A percentile compares a stretch with the other conserved stretches of the same genome.
These are phyloP conservation scores for Naganishia antarctica DNA, from an alignment of 768 basidiomycete genomes.

Conservation along the genomic window DNA sequence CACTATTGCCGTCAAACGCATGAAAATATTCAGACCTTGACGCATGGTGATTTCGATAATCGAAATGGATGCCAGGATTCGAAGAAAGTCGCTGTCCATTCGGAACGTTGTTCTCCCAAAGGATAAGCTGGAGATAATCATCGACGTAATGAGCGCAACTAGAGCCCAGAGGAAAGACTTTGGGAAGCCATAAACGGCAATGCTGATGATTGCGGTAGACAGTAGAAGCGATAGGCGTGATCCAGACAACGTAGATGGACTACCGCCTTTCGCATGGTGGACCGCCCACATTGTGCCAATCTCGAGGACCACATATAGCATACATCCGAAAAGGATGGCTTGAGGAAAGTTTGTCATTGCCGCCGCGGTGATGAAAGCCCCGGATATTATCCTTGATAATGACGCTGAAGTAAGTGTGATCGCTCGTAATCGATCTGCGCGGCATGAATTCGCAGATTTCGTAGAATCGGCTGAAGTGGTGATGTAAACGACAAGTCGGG, in stretches of 20 bases:
- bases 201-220: neutral
- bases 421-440: conserved; percentile 27
- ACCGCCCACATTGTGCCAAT: conserved; percentile 3
- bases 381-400: conserved; percentile 74
- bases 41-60: neutral
- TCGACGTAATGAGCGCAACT: neutral
- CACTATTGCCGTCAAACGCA: neutral
- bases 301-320: conserved; percentile 48
- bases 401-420: conserved; percentile 60
- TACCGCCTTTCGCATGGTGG: too few species aligned
- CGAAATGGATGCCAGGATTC: neutral
- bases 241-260: neutral
- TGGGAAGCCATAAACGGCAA: neutral
- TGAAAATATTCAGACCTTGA: neutral
- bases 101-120: too few species aligned
- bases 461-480: conserved; percentile 23
- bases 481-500: conserved; percentile 24
- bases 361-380: conserved; percentile 76
- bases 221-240: neutral
- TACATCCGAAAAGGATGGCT: conserved; percentile 64
- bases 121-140: too few species aligned
- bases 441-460: neutral
- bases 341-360: conserved; percentile 91
- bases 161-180: neutral
- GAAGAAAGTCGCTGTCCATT: neutral